Evolutionary conservation across 345 rosid genomes (phyloP), one percentile per base, ranked within the genome.

Genomic region (Sonneratia alba): DNA sequence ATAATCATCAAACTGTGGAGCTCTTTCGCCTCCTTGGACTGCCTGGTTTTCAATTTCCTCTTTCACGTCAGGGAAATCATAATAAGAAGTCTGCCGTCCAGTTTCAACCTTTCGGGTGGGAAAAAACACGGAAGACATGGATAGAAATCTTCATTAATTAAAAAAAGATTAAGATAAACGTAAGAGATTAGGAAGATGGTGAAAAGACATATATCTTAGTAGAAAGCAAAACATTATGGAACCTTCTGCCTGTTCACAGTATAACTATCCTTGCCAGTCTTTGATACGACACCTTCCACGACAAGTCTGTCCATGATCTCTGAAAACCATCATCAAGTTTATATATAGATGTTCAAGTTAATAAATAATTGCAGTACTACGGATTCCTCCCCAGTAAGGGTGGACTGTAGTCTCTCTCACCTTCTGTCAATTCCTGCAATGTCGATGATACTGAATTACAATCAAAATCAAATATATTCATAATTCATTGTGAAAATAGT

Each of bases 241-340:
- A 85, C 97, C 97, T 89, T 86, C 51, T 74, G 81, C 78, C 81
- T 92, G 80, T 75, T 86, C 76, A 76, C 83, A 71, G 77, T 79
- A 87, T 85, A 92, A 34, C 73, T 67, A 80, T 92, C 98, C 21
- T 81, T 78, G 70, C 89, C 98, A 24, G 77, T 77, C 74, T 84
- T 90, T 43, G 81, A 75, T 73, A 95, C 67, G 73, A 82, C 49
- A 62, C 93, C 92, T 78, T 83, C 96, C 74, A 83, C 83, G 55
- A 82, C 87, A 71, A 92, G 94, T 81, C 87, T 90, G 78, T 80
- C 94, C 88, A 90, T 78, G 73, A 95, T 90, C 79, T 90, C 98
- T 95, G 91, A 76, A 78, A 73, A 80, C 66, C 69, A 69, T 37
- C 72, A 71, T 64, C 75, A 48, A 32, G 64, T 21, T 53, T 18